Conservation (phyloP, 306 rosid species). For the Trifolium subterraneum region DNA sequence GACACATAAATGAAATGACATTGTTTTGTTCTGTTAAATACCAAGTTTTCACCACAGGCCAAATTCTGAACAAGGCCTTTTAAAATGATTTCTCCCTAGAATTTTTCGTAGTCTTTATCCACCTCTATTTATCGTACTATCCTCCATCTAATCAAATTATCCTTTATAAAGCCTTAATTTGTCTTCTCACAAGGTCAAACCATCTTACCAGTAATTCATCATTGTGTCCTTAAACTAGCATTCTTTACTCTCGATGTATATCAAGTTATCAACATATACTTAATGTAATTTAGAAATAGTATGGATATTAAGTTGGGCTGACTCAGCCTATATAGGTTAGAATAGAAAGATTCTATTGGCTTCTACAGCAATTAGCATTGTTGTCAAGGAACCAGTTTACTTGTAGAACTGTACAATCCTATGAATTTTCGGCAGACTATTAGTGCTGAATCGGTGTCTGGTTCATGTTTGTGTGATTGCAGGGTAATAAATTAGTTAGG, state of each 20-base stretch:
- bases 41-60: constrained; percentile 19
- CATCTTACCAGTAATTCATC: neutral
- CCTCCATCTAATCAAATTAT: constrained; percentile 8
- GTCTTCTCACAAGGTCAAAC: constrained; percentile 3
- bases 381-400: neutral
- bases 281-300: neutral
- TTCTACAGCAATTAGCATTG: constrained; percentile 8
- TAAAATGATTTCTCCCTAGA: neutral
- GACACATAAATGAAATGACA: neutral
- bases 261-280: neutral
- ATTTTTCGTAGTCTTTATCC: constrained; percentile 8
- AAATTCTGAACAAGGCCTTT: constrained; percentile 3
- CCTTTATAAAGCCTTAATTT: neutral
- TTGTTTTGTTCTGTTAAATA: constrained; percentile 2
- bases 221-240: constrained; percentile 1
- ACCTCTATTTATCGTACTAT: neutral
- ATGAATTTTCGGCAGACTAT: neutral
- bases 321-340: neutral
- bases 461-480: neutral
- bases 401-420: neutral
- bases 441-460: neutral
- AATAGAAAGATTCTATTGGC: neutral
- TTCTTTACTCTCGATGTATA: constrained; percentile 9
- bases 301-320: constrained; percentile 2
- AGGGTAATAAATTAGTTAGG: constrained; percentile 11